A percentile compares a stretch with the other conserved stretches of the same genome.
These are phyloP conservation scores for Yamadazyma atlantica DNA, from an alignment of 1,139 yeast genomes.

Conservation along the genomic window DNA sequence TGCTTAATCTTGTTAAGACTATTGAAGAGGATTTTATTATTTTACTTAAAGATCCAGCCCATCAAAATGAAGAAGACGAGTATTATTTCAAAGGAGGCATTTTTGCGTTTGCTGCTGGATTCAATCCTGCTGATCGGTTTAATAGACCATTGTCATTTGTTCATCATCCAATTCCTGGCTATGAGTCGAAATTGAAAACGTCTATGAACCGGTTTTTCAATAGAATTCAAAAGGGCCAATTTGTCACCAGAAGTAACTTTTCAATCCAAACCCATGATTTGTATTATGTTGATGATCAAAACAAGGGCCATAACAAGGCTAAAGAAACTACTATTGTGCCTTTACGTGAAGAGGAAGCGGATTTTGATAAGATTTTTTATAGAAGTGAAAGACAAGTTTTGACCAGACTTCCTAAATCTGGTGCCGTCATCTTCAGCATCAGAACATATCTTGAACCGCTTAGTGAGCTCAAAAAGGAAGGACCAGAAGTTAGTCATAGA, in stretches of 20 bases:
- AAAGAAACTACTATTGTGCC: conserved; percentile 30
- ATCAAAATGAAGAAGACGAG: conserved; percentile 45
- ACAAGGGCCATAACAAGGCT: conserved; percentile 43
- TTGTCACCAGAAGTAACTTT: conserved; percentile 61
- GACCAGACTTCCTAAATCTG: conserved; percentile 55
- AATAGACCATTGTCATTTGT: conserved; percentile 52
- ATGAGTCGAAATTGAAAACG: conserved; percentile 49
- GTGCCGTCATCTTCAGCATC: conserved; percentile 57
- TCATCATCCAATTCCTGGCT: conserved; percentile 66
- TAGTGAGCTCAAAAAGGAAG: conserved; percentile 51
- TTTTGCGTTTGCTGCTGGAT: conserved; percentile 75
- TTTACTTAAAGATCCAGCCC: conserved; percentile 48
- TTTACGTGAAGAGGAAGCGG: conserved; percentile 36
- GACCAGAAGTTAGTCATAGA: conserved; percentile 40
- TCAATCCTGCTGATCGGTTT: conserved; percentile 59
- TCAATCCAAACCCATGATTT: conserved; percentile 57
- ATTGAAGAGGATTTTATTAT: conserved; percentile 72
- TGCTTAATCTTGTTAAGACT: conserved; percentile 43
- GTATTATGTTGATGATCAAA: conserved; percentile 50
- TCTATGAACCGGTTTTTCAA: conserved; percentile 65
- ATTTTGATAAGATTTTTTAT: conserved; percentile 54
- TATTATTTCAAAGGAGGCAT: conserved; percentile 64
- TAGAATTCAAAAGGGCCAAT: conserved; percentile 49
- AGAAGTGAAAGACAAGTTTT: conserved; percentile 64
- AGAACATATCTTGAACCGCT: conserved; percentile 70